Percentiles rank a stretch among this genome's conserved stretches.
These are phyloP conservation scores for Saturnispora hagleri DNA, from an alignment of 805 yeast species.

Conservation along the genomic window DNA sequence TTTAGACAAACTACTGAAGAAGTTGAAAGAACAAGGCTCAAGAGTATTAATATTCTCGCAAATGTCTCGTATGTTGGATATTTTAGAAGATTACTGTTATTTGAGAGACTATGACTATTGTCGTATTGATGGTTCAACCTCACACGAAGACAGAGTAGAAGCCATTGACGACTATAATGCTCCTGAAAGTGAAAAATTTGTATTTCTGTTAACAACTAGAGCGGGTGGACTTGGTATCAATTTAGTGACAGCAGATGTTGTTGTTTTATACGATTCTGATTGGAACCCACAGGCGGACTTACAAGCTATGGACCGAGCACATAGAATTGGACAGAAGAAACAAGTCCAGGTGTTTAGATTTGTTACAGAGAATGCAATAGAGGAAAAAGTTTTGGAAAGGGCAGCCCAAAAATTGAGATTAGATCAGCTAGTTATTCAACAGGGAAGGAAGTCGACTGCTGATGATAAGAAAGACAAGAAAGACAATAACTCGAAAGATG, in stretches of 20 bases:
- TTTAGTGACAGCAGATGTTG: constrained; percentile 72
- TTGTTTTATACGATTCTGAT: constrained; percentile 67
- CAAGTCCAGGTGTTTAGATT: constrained; percentile 75
- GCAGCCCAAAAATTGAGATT: constrained; percentile 72
- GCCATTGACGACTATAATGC: constrained; percentile 74
- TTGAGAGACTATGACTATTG: constrained; percentile 65
- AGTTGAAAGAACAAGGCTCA: constrained; percentile 58
- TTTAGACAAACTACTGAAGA: constrained; percentile 55
- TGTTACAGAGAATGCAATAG: constrained; percentile 74
- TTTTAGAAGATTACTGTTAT: constrained; percentile 67
- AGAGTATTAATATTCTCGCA: constrained; percentile 74
- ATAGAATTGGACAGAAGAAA: constrained; percentile 78
- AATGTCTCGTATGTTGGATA: constrained; percentile 76
- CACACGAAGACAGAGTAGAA: constrained; percentile 62
- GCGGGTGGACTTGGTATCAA: constrained; percentile 89
- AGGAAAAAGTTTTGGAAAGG: constrained; percentile 72
- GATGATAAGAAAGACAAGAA: constrained; percentile 27
- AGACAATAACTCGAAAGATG: constrained; percentile 54
- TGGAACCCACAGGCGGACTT: constrained; percentile 89
- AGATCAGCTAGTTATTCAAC: constrained; percentile 78
- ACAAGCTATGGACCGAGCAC: constrained; percentile 87
- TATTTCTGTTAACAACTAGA: constrained; percentile 72
- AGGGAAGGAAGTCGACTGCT: constrained; percentile 33
- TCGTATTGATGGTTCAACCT: constrained; percentile 79
- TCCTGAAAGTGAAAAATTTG: constrained; percentile 63